Percentiles rank a stretch among this genome's conserved stretches.
Evolutionary conservation across 164 flowering plant genomes (phyloP).

Genomic region (Saururus chinensis): DNA sequence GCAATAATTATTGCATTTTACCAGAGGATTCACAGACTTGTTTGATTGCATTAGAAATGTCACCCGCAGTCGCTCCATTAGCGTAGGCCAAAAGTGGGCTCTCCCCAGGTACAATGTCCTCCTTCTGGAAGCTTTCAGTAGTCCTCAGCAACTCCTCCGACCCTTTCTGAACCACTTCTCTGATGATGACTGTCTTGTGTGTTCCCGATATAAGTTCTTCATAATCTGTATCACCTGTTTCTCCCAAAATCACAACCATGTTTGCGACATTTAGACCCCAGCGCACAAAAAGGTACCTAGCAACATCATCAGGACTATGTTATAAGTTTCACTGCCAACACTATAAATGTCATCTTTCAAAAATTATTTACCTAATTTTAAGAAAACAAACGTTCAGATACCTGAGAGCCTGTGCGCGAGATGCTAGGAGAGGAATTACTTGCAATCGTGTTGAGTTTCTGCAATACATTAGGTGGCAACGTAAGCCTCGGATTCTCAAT

Average conservation of each 20-base stretch:
- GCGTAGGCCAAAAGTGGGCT: constrained; percentile 49
- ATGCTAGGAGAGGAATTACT: constrained; percentile 79
- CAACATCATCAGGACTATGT: background rate
- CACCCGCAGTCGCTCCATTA: constrained; percentile 33
- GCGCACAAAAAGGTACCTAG: constrained; percentile 85
- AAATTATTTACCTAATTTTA: no score
- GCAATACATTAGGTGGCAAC: constrained; percentile 94
- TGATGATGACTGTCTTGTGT: constrained; percentile 75
- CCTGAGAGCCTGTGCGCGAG: constrained; percentile 96
- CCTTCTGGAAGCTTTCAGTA: constrained; percentile 52
- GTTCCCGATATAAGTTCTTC: constrained; percentile 82
- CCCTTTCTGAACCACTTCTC: constrained; percentile 53
- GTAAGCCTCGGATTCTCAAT: constrained; percentile 88
- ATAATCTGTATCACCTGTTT: constrained; percentile 81
- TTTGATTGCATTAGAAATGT: constrained; percentile 43
- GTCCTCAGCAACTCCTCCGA: constrained; percentile 65
- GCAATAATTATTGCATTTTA: background rate
- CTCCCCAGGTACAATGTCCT: constrained; percentile 65
- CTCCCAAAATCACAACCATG: constrained; percentile 82
- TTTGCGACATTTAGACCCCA: constrained; percentile 87
- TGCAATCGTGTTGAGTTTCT: constrained; percentile 81
- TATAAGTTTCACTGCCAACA: background rate
- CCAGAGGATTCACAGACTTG: constrained; percentile 23
- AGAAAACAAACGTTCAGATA: constrained; percentile 8
- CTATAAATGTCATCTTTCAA: no score